Conservation (phyloP, 305 asterid species). For the Caryopteris hybrid region DNA sequence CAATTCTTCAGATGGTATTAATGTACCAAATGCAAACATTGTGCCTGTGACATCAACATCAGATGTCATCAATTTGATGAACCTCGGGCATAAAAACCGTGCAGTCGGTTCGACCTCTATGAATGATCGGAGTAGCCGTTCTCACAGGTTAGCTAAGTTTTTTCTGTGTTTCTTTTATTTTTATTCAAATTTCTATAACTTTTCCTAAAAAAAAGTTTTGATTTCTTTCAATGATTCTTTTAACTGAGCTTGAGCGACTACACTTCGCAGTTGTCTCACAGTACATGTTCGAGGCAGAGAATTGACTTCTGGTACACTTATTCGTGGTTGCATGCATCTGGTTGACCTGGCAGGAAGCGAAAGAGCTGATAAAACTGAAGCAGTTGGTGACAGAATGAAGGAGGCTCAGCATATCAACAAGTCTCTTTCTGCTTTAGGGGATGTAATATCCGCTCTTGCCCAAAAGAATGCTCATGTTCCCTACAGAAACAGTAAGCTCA, state of each 20-base stretch:
- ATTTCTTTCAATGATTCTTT: not conserved
- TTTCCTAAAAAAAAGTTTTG: too few species aligned
- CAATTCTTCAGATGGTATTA: constrained; percentile 65
- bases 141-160: constrained; percentile 64
- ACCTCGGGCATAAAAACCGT: constrained; percentile 83
- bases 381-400: constrained; percentile 69
- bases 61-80: constrained; percentile 78
- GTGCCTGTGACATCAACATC: constrained; percentile 61
- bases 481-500: constrained; percentile 79
- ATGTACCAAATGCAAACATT: constrained; percentile 81
- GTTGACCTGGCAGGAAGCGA: constrained; percentile 96
- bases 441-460: constrained; percentile 75
- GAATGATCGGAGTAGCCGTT: constrained; percentile 84
- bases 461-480: constrained; percentile 74
- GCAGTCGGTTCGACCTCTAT: constrained; percentile 78
- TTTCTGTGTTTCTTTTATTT: not conserved
- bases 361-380: constrained; percentile 74
- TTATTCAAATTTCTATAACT: not conserved
- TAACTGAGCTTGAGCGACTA: not conserved
- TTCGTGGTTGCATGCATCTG: constrained; percentile 84
- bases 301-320: constrained; percentile 53
- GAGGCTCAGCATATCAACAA: constrained; percentile 82
- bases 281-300: constrained; percentile 83
- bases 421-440: constrained; percentile 89
- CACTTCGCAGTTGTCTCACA: constrained; percentile 63